Evolutionary conservation across 1,284 basidiomycete species (phyloP).

Genomic region (Boletellus deceptivus): DNA sequence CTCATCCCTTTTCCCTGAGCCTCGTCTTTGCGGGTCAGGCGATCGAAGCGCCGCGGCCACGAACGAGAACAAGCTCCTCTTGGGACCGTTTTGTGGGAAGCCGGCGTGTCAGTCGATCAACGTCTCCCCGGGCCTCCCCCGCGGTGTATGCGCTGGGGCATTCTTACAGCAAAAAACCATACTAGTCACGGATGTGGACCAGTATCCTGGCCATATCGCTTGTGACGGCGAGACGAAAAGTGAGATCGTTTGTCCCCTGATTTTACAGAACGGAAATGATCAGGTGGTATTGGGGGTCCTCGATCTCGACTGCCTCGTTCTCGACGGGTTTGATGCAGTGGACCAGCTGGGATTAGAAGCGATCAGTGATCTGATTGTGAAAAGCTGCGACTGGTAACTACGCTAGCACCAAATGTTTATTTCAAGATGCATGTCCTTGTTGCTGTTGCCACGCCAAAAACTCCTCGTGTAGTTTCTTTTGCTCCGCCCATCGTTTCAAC

Average conservation of each 20-base stretch:
- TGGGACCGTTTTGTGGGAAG: slow-evolving; percentile 86
- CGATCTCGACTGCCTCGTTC: slow-evolving; percentile 78
- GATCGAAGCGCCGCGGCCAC: slow-evolving; percentile 7
- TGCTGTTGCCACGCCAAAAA: slow-evolving; percentile 64
- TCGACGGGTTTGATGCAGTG: slow-evolving; percentile 71
- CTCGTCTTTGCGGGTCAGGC: slow-evolving; percentile 31
- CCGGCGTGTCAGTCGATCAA: slow-evolving; percentile 85
- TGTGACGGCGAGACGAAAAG: slow-evolving; percentile 86
- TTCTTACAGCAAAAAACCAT: slow-evolving; percentile 57
- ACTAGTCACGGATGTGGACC: slow-evolving; percentile 71
- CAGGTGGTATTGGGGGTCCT: slow-evolving; percentile 67
- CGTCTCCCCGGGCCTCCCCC: slow-evolving; percentile 51
- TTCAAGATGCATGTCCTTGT: background rate
- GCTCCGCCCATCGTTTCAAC: slow-evolving; percentile 74
- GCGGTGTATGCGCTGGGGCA: slow-evolving; percentile 82
- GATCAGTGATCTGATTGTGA: slow-evolving; percentile 62
- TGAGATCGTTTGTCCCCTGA: slow-evolving; percentile 81
- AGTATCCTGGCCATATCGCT: slow-evolving; percentile 86
- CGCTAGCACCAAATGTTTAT: slow-evolving; percentile 7
- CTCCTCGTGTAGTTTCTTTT: slow-evolving; percentile 79
- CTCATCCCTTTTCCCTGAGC: slow-evolving; percentile 58
- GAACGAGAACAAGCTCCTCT: slow-evolving; percentile 44
- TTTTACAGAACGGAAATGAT: slow-evolving; percentile 38
- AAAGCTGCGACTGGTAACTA: slow-evolving; percentile 55
- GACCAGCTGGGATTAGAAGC: slow-evolving; percentile 72